Evolutionary conservation across 768 basidiomycete species (phyloP), one percentile per base, ranked within the genome.

Genomic region (Serendipita sp.): DNA sequence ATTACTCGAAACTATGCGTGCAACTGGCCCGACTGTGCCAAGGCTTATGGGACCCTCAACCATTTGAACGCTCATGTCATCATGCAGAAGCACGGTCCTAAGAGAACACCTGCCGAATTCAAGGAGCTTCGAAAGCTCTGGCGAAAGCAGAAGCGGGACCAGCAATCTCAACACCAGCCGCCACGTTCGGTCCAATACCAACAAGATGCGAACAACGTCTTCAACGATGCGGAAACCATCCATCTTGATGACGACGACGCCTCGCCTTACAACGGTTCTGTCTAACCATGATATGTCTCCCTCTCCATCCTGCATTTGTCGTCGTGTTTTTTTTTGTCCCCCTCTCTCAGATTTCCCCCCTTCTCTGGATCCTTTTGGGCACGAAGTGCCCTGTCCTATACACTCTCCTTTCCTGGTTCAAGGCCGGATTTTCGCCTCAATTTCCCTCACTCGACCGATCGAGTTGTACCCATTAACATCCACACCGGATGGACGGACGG

Each of bases 41-140:
- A 96, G 75, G 79, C 88, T 26, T 96, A 95, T 69, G 93, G 93
- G 30, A 96, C 93, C 3, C 78, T 97, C 58, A 98, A 99, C 71
- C 95, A 99, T 73, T 79, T 99, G 65, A 99, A 99, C 71, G 92
- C 94, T 31, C 95, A 99, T 72, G 91, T 97, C 63, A 88, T 85
- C n/a, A 97, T 96, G 90, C 95, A 97, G 72, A 90, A 90, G 73
- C 95, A 99, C 71, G 95, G 95, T 48, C 62, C 77, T 17, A 97
- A 95, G 75, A 82, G 94, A 62, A 86, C 65, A 63, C 51, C 63
- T 66, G 50, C 74, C 97, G 95, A 98, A 77, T 99, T 98, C 79
- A 97, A 95, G 70, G 95, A 98, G 70, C 82, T 97, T 68, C 85
- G 95, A 63, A 97, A 94, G 73, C 86, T 88, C 68, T 96, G 95